Evolutionary conservation across 1,284 basidiomycete species (phyloP).

Genomic region (Trametes sp.): DNA sequence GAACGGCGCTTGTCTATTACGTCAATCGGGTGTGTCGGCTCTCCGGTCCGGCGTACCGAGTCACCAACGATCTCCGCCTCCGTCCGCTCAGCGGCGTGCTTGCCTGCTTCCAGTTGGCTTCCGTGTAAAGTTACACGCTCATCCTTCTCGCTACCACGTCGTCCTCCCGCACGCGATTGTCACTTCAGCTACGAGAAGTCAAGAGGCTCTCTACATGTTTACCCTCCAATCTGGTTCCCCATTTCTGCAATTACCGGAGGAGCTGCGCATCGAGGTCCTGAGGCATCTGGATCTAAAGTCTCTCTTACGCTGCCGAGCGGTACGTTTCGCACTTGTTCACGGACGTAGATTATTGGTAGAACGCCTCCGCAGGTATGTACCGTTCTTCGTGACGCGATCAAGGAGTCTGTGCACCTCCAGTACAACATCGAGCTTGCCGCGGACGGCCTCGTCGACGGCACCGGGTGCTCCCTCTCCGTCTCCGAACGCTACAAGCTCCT

Average conservation of each 20-base stretch:
- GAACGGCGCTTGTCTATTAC: no score
- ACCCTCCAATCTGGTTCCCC: not conserved
- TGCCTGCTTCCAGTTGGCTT: no score
- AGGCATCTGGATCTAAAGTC: conserved; percentile 31
- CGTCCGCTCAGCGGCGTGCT: no score
- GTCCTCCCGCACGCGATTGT: no score
- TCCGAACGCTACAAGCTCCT: conserved; percentile 50
- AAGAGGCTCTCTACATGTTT: no score
- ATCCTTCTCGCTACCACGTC: no score
- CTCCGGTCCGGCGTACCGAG: no score
- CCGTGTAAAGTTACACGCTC: no score
- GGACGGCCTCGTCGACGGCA: conserved; percentile 52
- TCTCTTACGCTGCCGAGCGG: conserved; percentile 34
- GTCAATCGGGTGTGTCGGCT: no score
- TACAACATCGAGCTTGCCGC: conserved; percentile 58
- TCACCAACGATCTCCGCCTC: no score
- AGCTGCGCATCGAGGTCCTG: conserved; percentile 39
- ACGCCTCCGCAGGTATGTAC: conserved; percentile 51
- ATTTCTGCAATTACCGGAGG: conserved; percentile 31
- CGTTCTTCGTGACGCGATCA: conserved; percentile 44
- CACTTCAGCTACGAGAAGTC: no score
- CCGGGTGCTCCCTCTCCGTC: conserved; percentile 36
- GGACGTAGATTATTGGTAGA: not conserved
- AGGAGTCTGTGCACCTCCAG: conserved; percentile 49
- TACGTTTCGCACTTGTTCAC: conserved; percentile 21